These are phyloP conservation scores for Phytophthora quininea DNA, from an alignment of 352 stramenopile genomes.

Conservation along the genomic window DNA sequence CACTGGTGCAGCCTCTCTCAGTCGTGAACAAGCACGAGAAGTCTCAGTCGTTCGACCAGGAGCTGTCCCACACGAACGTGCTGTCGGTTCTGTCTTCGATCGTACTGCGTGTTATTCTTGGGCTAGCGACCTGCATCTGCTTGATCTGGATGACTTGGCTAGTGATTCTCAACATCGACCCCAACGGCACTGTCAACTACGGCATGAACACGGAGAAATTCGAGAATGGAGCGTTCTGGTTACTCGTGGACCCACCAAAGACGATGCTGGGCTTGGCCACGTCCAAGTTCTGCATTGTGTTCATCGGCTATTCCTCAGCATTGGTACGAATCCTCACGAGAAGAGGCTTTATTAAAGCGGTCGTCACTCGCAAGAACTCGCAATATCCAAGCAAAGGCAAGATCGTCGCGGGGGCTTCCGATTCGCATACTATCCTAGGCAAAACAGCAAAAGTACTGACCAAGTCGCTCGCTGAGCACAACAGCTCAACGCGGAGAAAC, in stretches of 20 bases:
- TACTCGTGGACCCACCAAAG: conserved; percentile 2
- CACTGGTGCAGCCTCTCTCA: no score
- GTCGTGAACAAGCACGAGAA: no score
- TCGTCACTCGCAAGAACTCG: no score
- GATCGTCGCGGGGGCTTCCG: no score
- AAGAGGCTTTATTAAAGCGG: neutral
- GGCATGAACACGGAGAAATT: conserved; percentile 22
- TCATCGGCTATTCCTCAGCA: conserved; percentile 1
- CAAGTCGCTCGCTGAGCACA: neutral
- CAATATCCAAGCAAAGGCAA: no score
- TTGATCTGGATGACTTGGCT: conserved; percentile 17
- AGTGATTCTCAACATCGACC: conserved; percentile 8
- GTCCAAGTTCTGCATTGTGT: neutral
- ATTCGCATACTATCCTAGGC: neutral
- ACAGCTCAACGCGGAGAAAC: neutral
- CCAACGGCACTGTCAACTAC: conserved; percentile 15
- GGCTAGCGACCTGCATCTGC: neutral
- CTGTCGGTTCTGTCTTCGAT: neutral
- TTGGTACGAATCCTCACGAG: neutral
- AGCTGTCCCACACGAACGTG: no score
- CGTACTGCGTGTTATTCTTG: neutral
- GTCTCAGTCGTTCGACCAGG: no score
- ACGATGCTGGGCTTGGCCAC: neutral
- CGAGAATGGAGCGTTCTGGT: conserved; percentile 28
- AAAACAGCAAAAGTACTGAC: neutral